Percentiles rank a stretch among this genome's conserved stretches.
phyloP scores from a whole-genome alignment of 2,329 filamentous ascomycete genomes.

The Allantophomopsis cytisporea region DNA sequence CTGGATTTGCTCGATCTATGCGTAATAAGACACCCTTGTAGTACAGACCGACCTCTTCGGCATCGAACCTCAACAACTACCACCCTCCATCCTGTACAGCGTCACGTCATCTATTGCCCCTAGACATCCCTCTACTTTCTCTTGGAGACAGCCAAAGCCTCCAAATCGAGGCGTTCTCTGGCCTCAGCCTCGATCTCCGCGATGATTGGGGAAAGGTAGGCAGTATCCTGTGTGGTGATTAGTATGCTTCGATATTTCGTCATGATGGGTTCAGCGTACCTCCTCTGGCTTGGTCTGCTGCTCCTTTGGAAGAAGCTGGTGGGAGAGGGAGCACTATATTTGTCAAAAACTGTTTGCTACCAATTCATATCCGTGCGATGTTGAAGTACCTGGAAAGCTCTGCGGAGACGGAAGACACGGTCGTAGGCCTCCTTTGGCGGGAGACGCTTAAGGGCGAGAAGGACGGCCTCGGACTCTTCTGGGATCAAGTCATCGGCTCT shows the following conservation, averaged over 20 bases:
- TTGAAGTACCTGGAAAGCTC: slow-evolving; percentile 68
- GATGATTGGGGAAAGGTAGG: slow-evolving; percentile 56
- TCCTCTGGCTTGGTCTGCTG: slow-evolving; percentile 56
- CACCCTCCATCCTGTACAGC: too few relatives aligned
- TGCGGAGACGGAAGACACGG: slow-evolving; percentile 91
- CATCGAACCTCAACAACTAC: too few relatives aligned
- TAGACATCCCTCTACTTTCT: slow-evolving; percentile 7
- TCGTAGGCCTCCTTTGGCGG: slow-evolving; percentile 86
- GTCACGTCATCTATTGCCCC: not conserved
- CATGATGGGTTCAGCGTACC: slow-evolving; percentile 26
- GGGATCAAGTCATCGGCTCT: slow-evolving; percentile 92
- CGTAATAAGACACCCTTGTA: too few relatives aligned
- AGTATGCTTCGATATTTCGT: not conserved
- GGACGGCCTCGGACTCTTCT: slow-evolving; percentile 80
- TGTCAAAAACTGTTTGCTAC: slow-evolving; percentile 4
- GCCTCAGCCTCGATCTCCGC: slow-evolving; percentile 53
- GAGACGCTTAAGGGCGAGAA: slow-evolving; percentile 82
- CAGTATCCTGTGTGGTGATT: slow-evolving; percentile 36
- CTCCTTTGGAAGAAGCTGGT: slow-evolving; percentile 49
- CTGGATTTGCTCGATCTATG: too few relatives aligned
- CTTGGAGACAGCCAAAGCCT: slow-evolving; percentile 45
- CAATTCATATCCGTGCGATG: slow-evolving; percentile 1
- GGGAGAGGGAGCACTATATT: slow-evolving; percentile 37
- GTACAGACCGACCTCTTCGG: too few relatives aligned
- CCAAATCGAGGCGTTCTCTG: slow-evolving; percentile 54